Conservation (phyloP, 495 filamentous ascomycete genomes). For the Penicillium robsamsonii region DNA sequence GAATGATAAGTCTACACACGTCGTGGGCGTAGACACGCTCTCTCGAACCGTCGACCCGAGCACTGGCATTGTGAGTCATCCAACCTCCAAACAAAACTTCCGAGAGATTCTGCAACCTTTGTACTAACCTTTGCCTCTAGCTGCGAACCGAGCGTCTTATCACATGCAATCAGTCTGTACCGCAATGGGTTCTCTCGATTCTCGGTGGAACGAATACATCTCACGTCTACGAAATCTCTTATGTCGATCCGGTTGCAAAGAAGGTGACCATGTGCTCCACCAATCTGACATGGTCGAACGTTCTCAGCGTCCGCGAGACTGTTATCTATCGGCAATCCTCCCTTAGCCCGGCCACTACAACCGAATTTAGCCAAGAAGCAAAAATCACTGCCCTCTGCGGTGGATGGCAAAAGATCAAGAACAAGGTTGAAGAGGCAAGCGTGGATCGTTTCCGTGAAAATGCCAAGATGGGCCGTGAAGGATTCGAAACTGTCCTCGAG, state of each 20-base stretch:
- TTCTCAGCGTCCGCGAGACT: conserved; percentile 85
- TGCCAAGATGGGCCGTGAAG: conserved; percentile 80
- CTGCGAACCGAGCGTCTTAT: conserved; percentile 95
- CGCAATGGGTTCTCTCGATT: conserved; percentile 78
- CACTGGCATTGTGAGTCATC: conserved; percentile 73
- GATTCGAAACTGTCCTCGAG: conserved; percentile 89
- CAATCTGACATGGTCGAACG: conserved; percentile 86
- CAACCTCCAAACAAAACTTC: background rate
- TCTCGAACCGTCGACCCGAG: conserved; percentile 72
- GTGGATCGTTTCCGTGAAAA: conserved; percentile 89
- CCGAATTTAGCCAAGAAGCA: conserved; percentile 81
- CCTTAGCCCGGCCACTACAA: conserved; percentile 53
- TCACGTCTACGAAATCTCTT: conserved; percentile 90
- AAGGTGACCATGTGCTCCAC: conserved; percentile 91
- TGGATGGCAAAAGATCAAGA: conserved; percentile 93
- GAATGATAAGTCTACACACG: conserved; percentile 94
- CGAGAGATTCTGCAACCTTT: background rate
- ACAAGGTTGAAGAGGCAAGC: conserved; percentile 86
- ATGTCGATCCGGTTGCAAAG: conserved; percentile 77
- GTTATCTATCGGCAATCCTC: conserved; percentile 73
- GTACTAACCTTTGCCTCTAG: conserved; percentile 39
- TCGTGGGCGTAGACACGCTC: conserved; percentile 90
- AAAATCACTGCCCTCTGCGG: conserved; percentile 92
- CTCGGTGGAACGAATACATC: conserved; percentile 71
- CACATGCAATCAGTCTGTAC: conserved; percentile 85